Percentiles rank a stretch among this genome's conserved stretches.
Conservation (phyloP, 2,329 filamentous ascomycete species). For the Verticillium klebahnii region DNA sequence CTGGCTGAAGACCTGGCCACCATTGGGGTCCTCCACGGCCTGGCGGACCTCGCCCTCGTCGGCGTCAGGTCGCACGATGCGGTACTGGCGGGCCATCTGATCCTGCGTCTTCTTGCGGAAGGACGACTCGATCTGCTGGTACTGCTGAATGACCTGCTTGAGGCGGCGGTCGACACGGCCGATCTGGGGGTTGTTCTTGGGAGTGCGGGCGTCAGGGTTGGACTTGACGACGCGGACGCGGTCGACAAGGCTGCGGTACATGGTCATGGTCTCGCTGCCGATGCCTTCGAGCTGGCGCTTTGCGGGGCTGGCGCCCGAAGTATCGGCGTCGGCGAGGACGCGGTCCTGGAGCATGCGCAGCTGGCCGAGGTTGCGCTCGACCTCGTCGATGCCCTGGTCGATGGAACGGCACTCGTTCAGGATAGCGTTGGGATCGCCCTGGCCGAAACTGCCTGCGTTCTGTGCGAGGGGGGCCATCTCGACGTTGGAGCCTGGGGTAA, state of each 20-base stretch:
- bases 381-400: conserved; percentile 68
- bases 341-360: conserved; percentile 68
- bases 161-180: conserved; percentile 74
- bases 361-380: conserved; percentile 68
- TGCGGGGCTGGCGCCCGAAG: conserved; percentile 59
- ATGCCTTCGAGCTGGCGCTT: conserved; percentile 68
- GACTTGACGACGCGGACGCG: conserved; percentile 81
- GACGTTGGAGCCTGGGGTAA: conserved; percentile 44
- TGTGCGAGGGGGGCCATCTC: conserved; percentile 67
- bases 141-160: conserved; percentile 75
- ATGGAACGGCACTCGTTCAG: conserved; percentile 82
- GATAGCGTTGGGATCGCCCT: conserved; percentile 66
- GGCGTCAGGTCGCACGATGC: conserved; percentile 81
- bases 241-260: conserved; percentile 74
- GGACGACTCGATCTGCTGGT: conserved; percentile 73
- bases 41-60: conserved; percentile 72
- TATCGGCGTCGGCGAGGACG: conserved; percentile 71
- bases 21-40: conserved; percentile 65
- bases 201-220: conserved; percentile 67
- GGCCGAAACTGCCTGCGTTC: conserved; percentile 41
- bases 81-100: conserved; percentile 84
- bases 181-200: conserved; percentile 75
- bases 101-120: conserved; percentile 78
- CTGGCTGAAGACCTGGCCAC: conserved; percentile 76
- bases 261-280: conserved; percentile 74